Evolutionary conservation across 129 eudicot species (phyloP), one percentile per base, ranked within the genome.

Genomic region (Tagetes erecta): DNA sequence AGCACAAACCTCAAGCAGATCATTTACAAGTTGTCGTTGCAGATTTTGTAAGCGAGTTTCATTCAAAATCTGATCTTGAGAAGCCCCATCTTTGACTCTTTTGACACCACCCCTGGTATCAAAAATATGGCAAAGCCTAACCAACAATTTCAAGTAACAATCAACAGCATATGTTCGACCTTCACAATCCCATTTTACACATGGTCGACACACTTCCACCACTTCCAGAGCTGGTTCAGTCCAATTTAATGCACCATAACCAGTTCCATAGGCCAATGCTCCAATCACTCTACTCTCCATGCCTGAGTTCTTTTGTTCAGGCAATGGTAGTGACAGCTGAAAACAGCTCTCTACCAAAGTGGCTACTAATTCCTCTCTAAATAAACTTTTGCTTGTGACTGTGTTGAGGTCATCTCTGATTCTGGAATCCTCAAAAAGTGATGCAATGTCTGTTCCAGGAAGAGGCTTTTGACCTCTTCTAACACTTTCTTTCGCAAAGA

Each of bases 121-220:
- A 85, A 86, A 94, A 27, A 94, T 94, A 80, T 94, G 97, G 80
- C 98, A 94, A 63, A 94, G 93, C 70, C 98, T 90, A 66, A 94
- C 98, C 66, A 94, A 84, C 85, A 94, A 80, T 82, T 94, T 94
- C 59, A 94, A 76, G 85, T 90, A 94, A 82, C 98, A 94, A 84
- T 94, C 98, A 80, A 94, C 92, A 14, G 98, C 98, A 86, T 94
- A 94, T 35, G 98, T 94, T 68, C 98, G 87, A 64, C 98, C 98
- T 64, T 85, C 98, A 13, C 98, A 94, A 67, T 90, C 96, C 98
- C 98, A 94, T 83, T 85, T 94, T 44, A 90, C 97, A 81, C 98
- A 94, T 33, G 98, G 98, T 56, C 91, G 83, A 85, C 98, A 94
- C 59, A 94, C 98, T 88, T 94, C 98, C 37, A 94, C 98, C 80